Evolutionary conservation across 1,284 basidiomycete species (phyloP).

Genomic region (Cerioporus squamosus): DNA sequence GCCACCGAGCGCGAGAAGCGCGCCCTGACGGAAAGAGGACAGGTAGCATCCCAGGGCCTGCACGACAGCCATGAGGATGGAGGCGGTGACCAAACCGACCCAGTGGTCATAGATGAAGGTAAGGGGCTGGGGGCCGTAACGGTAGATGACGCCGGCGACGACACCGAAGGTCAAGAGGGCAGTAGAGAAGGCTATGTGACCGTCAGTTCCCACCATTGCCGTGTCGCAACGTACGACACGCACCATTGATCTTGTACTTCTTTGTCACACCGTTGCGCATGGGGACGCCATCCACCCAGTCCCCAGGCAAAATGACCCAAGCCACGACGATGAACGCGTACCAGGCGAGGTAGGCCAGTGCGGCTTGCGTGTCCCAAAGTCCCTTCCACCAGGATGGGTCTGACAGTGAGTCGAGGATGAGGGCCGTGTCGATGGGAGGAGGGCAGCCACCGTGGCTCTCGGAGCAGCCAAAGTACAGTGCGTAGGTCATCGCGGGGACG

Average conservation of each 20-base stretch:
- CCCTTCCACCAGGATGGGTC: constrained; percentile 64
- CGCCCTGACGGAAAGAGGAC: constrained; percentile 69
- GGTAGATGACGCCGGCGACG: constrained; percentile 67
- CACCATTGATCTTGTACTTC: constrained; percentile 96
- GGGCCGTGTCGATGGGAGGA: constrained; percentile 52
- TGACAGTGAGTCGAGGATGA: constrained; percentile 51
- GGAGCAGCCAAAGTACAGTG: constrained; percentile 86
- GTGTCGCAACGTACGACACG: constrained; percentile 13
- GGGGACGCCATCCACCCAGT: constrained; percentile 79
- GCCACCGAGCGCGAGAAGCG: constrained; percentile 88
- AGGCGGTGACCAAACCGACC: constrained; percentile 87
- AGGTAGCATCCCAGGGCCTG: constrained; percentile 82
- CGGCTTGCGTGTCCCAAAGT: constrained; percentile 84
- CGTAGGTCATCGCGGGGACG: constrained; percentile 79
- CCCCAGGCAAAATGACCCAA: constrained; percentile 88
- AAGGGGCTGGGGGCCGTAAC: constrained; percentile 80
- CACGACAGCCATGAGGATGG: constrained; percentile 77
- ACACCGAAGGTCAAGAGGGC: constrained; percentile 81
- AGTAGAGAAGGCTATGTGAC: constrained; percentile 78
- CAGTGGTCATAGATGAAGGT: constrained; percentile 94
- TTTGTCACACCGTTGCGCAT: constrained; percentile 82
- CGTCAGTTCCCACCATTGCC: too few species aligned
- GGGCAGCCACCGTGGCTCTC: constrained; percentile 80
- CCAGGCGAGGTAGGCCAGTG: constrained; percentile 85
- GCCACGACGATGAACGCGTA: constrained; percentile 86